phyloP scores from a whole-genome alignment of 352 stramenopile species.

The Globisporangium nagaii region DNA sequence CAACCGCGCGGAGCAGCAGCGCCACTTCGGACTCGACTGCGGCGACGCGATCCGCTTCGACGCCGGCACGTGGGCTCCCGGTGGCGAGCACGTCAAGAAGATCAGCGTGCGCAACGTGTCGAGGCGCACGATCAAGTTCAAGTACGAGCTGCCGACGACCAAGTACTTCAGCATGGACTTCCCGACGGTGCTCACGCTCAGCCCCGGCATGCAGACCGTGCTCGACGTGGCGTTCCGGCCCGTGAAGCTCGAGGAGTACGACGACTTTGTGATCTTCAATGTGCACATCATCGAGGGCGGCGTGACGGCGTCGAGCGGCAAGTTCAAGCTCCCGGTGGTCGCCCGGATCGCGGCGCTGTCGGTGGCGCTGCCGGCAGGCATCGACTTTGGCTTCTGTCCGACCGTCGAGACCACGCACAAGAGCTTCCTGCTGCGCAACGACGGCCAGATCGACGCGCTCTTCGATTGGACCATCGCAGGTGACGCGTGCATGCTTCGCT shows the following conservation, averaged over 20 bases:
- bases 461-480: constrained; percentile 85
- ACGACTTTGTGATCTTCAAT: constrained; percentile 89
- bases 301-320: constrained; percentile 52
- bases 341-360: constrained; percentile 76
- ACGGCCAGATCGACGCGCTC: constrained; percentile 75
- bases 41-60: constrained; percentile 87
- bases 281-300: constrained; percentile 81
- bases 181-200: constrained; percentile 85
- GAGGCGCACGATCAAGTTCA: constrained; percentile 84
- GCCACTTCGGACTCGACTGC: constrained; percentile 71
- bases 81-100: constrained; percentile 88
- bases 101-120: constrained; percentile 91
- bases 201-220: constrained; percentile 77
- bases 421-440: constrained; percentile 80
- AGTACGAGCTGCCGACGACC: constrained; percentile 89
- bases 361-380: constrained; percentile 41
- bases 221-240: constrained; percentile 90
- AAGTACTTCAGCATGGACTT: constrained; percentile 95
- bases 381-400: constrained; percentile 90
- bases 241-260: constrained; percentile 86
- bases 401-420: constrained; percentile 75
- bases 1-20: constrained; percentile 64
- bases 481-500: too few species aligned
- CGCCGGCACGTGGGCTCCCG: constrained; percentile 84
- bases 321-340: constrained; percentile 85